Conservation (phyloP, 495 filamentous ascomycete genomes). For the Glutinoglossum americanum region DNA sequence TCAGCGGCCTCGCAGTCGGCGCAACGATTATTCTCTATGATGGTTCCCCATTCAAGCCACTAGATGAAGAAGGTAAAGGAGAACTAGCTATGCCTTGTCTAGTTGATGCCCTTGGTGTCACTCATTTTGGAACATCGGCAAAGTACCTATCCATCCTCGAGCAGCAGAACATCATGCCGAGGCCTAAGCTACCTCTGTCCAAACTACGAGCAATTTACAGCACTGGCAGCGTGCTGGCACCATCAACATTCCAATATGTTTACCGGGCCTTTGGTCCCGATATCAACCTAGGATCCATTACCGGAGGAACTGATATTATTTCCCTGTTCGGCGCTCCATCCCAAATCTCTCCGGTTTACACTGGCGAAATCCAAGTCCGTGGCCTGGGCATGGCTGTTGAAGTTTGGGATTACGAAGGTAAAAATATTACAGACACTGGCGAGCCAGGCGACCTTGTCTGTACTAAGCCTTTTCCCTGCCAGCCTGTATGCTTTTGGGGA, state of each 20-base stretch:
- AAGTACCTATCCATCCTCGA: conserved; percentile 87
- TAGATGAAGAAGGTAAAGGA: conserved; percentile 30
- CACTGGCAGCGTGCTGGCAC: conserved; percentile 76
- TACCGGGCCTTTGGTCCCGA: conserved; percentile 55
- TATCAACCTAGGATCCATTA: conserved; percentile 67
- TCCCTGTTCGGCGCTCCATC: conserved; percentile 79
- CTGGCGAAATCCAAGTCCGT: conserved; percentile 75
- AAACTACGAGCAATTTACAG: conserved; percentile 62
- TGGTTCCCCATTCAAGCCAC: conserved; percentile 61
- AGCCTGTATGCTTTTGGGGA: conserved; percentile 79
- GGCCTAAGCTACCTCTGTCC: conserved; percentile 30
- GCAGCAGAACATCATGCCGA: conserved; percentile 49
- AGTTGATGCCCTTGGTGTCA: conserved; percentile 50
- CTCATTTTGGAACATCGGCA: conserved; percentile 81
- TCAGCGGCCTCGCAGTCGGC: conserved; percentile 60
- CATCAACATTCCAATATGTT: conserved; percentile 79
- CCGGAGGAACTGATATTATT: conserved; percentile 82
- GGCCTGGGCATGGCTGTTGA: conserved; percentile 81
- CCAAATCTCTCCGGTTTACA: conserved; percentile 65
- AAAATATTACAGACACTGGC: conserved; percentile 31
- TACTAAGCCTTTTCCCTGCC: conserved; percentile 65
- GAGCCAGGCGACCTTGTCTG: conserved; percentile 85
- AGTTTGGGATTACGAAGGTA: conserved; percentile 43
- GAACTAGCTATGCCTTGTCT: conserved; percentile 49
- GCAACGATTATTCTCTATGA: conserved; percentile 72